These are phyloP conservation scores for Phallus indusiatus DNA, from an alignment of 768 basidiomycete species.

Conservation along the genomic window DNA sequence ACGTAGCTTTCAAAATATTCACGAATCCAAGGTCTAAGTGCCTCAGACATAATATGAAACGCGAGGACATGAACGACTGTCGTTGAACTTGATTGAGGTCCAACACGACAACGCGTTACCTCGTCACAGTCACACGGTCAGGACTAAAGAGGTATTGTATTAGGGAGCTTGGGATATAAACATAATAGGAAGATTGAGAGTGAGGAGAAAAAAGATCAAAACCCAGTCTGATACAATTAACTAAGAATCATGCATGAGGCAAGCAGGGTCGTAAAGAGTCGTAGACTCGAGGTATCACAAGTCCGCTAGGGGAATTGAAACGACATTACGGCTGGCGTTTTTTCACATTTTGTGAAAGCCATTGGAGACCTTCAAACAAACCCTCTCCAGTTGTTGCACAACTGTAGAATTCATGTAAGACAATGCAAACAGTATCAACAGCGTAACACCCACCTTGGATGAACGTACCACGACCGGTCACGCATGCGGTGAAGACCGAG, in stretches of 20 bases:
- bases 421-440: background rate
- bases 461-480: slow-evolving; percentile 97
- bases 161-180: background rate
- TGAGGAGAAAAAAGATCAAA: background rate
- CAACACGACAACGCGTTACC: background rate
- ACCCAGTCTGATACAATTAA: background rate
- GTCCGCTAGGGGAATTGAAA: background rate
- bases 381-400: slow-evolving; percentile 97
- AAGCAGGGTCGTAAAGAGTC: slow-evolving; percentile 6
- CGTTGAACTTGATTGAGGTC: too few relatives aligned
- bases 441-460: slow-evolving; percentile 68
- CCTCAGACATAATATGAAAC: slow-evolving; percentile 26
- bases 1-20: slow-evolving; percentile 41
- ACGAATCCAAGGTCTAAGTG: slow-evolving; percentile 46
- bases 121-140: background rate
- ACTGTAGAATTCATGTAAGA: slow-evolving; percentile 30
- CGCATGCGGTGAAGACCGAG: slow-evolving; percentile 92
- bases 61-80: background rate
- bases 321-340: slow-evolving; percentile 67
- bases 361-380: slow-evolving; percentile 92
- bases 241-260: background rate
- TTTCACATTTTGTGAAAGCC: slow-evolving; percentile 96
- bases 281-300: slow-evolving; percentile 8
- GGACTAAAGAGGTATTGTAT: background rate
- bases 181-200: background rate